Percentiles rank a stretch among this genome's conserved stretches.
These are phyloP conservation scores for Aristolochia fimbriata DNA, from an alignment of 164 flowering plant genomes.

Conservation along the genomic window DNA sequence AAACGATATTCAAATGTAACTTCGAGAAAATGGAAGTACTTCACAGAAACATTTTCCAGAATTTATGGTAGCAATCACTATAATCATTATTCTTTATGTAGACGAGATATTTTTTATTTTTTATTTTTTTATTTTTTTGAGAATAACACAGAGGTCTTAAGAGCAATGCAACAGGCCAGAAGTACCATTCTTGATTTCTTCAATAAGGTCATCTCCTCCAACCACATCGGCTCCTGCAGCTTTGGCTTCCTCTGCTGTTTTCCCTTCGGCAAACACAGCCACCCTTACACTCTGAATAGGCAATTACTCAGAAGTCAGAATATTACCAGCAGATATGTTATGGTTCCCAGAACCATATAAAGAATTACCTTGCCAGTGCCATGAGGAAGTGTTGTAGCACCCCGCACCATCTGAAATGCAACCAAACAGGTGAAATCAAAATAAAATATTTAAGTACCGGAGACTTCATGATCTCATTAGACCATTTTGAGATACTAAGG, in stretches of 20 bases:
- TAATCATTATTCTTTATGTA: no score
- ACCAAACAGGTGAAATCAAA: constrained; percentile 15
- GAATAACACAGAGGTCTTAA: no score
- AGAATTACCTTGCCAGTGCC: constrained; percentile 74
- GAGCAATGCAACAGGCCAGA: no score
- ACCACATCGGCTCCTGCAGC: constrained; percentile 96
- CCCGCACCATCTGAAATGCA: constrained; percentile 68
- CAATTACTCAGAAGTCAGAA: not conserved
- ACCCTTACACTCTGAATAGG: constrained; percentile 52
- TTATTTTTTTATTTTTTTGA: no score
- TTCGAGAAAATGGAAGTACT: no score
- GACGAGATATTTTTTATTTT: no score
- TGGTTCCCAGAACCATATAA: not conserved
- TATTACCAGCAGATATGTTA: not conserved
- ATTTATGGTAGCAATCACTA: no score
- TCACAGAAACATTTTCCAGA: no score
- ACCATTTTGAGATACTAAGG: not conserved
- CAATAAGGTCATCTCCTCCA: constrained; percentile 82
- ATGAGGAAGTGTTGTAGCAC: constrained; percentile 73
- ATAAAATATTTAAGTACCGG: not conserved
- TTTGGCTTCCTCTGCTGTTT: constrained; percentile 87
- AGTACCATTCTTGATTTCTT: constrained; percentile 64
- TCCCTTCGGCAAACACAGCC: constrained; percentile 91
- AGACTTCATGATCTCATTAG: not conserved
- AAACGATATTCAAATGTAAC: no score